These are phyloP conservation scores for Yamadazyma dushanensis DNA, from an alignment of 1,139 yeast genomes.

Conservation along the genomic window DNA sequence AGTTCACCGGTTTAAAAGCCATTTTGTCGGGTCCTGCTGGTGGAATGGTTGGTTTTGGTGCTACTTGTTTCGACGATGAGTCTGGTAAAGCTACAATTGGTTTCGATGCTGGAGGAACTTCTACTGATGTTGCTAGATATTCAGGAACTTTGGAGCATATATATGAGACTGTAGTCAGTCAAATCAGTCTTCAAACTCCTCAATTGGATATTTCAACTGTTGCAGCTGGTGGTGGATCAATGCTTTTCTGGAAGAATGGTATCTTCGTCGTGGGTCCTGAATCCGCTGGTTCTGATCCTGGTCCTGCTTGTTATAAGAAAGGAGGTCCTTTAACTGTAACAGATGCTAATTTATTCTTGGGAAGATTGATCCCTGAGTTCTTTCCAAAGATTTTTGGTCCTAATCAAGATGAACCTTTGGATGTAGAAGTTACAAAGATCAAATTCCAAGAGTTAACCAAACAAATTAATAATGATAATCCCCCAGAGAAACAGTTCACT, in stretches of 20 bases:
- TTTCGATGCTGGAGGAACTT: slow-evolving; percentile 50
- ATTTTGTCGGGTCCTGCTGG: slow-evolving; percentile 53
- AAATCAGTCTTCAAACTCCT: slow-evolving; percentile 45
- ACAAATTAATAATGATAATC: slow-evolving; percentile 31
- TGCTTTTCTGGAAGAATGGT: slow-evolving; percentile 46
- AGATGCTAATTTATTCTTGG: slow-evolving; percentile 45
- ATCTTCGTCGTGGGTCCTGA: slow-evolving; percentile 51
- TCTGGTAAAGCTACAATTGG: slow-evolving; percentile 43
- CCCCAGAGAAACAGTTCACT: slow-evolving; percentile 21
- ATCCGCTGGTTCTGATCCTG: slow-evolving; percentile 50
- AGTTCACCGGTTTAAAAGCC: slow-evolving; percentile 48
- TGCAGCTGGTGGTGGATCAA: slow-evolving; percentile 51
- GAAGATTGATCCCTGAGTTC: slow-evolving; percentile 39
- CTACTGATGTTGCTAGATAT: slow-evolving; percentile 47
- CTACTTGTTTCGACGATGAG: slow-evolving; percentile 38
- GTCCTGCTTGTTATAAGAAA: slow-evolving; percentile 48
- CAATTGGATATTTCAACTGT: slow-evolving; percentile 49
- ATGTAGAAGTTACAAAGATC: slow-evolving; percentile 27
- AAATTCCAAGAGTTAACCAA: slow-evolving; percentile 35
- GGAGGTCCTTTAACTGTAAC: slow-evolving; percentile 51
- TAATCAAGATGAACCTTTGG: slow-evolving; percentile 40
- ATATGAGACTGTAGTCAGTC: slow-evolving; percentile 45
- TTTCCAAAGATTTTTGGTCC: slow-evolving; percentile 49
- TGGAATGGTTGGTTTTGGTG: slow-evolving; percentile 51
- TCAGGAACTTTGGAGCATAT: slow-evolving; percentile 42